Evolutionary conservation across 441 rosid species (phyloP), one percentile per base, ranked within the genome.

Genomic region (Hura crepitans): DNA sequence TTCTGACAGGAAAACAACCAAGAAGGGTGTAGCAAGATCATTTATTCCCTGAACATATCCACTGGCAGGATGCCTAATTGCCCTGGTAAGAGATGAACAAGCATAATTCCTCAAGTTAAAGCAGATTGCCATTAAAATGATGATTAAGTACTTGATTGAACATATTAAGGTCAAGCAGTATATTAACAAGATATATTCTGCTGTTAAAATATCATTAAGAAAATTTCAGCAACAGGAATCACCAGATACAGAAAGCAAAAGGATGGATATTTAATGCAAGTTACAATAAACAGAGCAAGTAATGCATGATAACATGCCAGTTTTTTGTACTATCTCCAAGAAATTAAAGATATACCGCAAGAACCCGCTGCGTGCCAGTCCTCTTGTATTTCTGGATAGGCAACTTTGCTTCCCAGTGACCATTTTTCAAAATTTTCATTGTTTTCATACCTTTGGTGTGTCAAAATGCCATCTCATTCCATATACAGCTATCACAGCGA

Each of bases 1-100:
- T 75, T 95, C 97, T 39, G 97, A 92, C 81, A 95, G 81, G 83
- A 95, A 95, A 69, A 91, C 83, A 78, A 92, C 98, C 75, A 95
- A 81, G 81, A 95, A 95, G 68, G 98, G 99, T 9, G 99, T 95
- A 77, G 87, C 97, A 66, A 95, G 91, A 83, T 95, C 98, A 72
- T 95, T 95, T 84, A 95, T 91, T 71, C 98, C 98, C 79, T 95
- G 99, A 74, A 95, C 98, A 74, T 95, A 89, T 80, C 98, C 97
- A 71, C 99, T 95, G 13, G 97, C 97, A 75, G 98, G 99, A 81
- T 95, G 99, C 74, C 99, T 83, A 62, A 95, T 95, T 62, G 98
- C 99, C 99, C 97, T 95, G 85, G 35, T 78, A 77, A 75, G 65
- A 78, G 77, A 76, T 47, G 67, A 55, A 47, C 69, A 35, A 74